Conservation (phyloP, 208 protist genomes). For the Wallacemonas rigidus region DNA sequence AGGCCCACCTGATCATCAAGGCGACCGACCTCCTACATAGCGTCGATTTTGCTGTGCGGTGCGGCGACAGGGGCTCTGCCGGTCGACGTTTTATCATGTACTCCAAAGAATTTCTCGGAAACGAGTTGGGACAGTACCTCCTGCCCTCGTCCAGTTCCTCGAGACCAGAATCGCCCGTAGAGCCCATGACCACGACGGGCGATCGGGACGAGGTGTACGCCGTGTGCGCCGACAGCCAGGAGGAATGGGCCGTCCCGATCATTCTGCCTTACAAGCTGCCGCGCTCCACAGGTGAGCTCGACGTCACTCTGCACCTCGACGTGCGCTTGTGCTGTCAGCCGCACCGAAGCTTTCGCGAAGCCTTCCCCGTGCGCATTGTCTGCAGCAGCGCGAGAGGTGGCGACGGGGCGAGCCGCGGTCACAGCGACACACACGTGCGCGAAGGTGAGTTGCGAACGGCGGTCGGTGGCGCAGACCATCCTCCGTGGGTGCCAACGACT, state of each 20-base stretch:
- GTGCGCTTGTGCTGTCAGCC: slow-evolving; percentile 25
- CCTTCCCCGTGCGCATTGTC: slow-evolving; percentile 7
- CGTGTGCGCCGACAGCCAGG: background rate
- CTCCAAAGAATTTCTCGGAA: slow-evolving; percentile 15
- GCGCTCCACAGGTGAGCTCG: background rate
- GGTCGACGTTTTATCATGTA: slow-evolving; percentile 5
- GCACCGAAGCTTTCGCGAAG: slow-evolving; percentile 18
- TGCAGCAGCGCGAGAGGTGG: background rate
- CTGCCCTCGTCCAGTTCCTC: background rate
- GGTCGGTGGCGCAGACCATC: background rate
- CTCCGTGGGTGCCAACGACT: background rate
- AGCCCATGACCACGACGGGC: background rate
- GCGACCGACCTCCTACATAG: slow-evolving; percentile 6
- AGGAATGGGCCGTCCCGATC: slow-evolving; percentile 7
- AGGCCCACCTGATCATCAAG: background rate
- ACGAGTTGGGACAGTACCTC: slow-evolving; percentile 9
- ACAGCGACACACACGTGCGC: background rate
- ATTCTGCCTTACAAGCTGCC: slow-evolving; percentile 4
- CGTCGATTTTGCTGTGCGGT: slow-evolving; percentile 14
- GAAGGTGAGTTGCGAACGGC: background rate
- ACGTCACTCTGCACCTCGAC: slow-evolving; percentile 14
- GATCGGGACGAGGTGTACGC: background rate
- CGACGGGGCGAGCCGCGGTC: background rate
- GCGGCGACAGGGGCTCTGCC: background rate
- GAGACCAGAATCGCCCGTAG: background rate